Base-by-base conservation (phyloP, 2,329 filamentous ascomycete species). In the Epichloe typhina region DNA sequence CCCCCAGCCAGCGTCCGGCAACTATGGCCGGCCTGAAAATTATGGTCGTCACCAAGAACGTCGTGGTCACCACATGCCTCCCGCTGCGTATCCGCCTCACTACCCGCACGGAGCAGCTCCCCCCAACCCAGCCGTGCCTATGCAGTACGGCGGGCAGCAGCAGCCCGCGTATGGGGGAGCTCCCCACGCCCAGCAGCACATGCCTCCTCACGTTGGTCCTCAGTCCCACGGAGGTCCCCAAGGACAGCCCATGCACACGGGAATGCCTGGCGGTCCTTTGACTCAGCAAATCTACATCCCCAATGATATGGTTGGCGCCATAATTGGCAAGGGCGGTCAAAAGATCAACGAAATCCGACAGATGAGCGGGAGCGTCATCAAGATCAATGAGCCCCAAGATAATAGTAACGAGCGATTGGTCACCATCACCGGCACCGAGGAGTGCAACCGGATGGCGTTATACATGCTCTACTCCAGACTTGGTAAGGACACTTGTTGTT, bases 331-430 rank as follows among this genome's bases (percentile, higher is more conserved):
- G 72, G 93, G 93, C 55, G 93, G 93, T 57, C 87, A 89, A 51
- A 98, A 98, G 79, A 98, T 98, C 76, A 98, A 98, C 65, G 93
- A 98, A 71, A 98, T 98, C 58, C 83, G 93, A 59, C 89, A 96
- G 67, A 82, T 98, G 61, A 94, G 87, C 67, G 93, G 91, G 59
- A 97, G 91, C 71, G 90, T 98, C 45, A 97, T 98, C 69, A 98
- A 98, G 76, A 98, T 98, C 76, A 97, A 98, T 66, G 93, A 98
- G 67, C 93, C 93, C 1, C 93, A 96, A 67, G 93, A 97, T 69
- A 97, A 95, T 71, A 97, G 88, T 76, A 98, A 97, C 64, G 93
- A 98, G 74, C 84, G 93, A 55, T 75, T 98, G 53, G 93, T 98
- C 52, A 98, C 93, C 15, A 95, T 98, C 59, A 96, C 93, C 2